Conservation (phyloP, 768 basidiomycete genomes). For the Tubosaeta brunneosetosa region DNA sequence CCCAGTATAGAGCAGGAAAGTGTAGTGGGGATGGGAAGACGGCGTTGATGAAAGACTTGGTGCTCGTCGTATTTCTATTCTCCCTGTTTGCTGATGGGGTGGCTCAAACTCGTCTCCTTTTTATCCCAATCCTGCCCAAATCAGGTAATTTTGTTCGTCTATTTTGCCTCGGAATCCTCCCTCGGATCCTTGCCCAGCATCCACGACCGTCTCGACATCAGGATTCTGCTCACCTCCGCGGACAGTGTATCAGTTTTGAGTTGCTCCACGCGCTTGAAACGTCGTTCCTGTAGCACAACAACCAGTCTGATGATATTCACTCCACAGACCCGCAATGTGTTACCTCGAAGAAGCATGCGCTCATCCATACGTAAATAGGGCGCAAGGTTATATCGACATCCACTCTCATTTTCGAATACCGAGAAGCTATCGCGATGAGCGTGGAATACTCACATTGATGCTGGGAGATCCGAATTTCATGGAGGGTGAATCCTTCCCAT, state of each 20-base stretch:
- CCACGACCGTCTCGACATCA: background rate
- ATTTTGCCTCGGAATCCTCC: constrained; percentile 6
- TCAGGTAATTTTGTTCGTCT: background rate
- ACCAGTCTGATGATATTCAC: background rate
- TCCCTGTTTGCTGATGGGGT: constrained; percentile 23
- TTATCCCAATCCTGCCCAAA: constrained; percentile 12
- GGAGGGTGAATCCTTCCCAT: background rate
- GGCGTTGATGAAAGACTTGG: constrained; percentile 32
- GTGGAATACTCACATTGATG: background rate
- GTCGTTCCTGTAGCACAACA: background rate
- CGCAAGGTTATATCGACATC: background rate
- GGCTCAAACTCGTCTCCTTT: constrained; percentile 14
- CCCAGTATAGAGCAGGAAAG: constrained; percentile 25
- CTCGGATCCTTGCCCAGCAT: background rate
- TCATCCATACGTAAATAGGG: background rate
- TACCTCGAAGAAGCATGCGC: background rate
- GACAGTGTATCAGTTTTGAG: background rate
- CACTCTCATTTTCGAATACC: background rate
- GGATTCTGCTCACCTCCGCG: background rate
- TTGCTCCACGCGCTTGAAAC: background rate
- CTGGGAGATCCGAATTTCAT: background rate
- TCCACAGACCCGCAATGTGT: background rate
- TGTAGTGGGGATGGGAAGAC: constrained; percentile 26
- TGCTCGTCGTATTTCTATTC: constrained; percentile 34
- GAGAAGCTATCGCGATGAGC: background rate